A percentile compares a stretch with the other conserved stretches of the same genome.
These are phyloP conservation scores for Blastomyces gilchristii DNA, from an alignment of 2,329 filamentous ascomycete species.

Conservation along the genomic window DNA sequence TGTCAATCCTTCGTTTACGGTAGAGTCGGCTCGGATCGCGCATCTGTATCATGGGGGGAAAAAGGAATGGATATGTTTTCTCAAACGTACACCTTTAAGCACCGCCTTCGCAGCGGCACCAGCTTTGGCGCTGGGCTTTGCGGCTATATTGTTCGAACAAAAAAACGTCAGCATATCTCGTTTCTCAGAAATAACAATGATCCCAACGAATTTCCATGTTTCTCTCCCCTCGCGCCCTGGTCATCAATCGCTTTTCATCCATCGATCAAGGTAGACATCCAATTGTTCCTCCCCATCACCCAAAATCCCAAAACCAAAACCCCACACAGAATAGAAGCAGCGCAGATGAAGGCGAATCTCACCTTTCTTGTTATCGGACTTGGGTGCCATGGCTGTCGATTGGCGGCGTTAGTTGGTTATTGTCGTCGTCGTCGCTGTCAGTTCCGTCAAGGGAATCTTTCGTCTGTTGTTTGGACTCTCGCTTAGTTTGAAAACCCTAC, in stretches of 20 bases:
- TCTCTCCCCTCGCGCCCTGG: background rate
- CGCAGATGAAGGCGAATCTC: constrained; percentile 14
- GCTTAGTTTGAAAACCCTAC: constrained; percentile 18
- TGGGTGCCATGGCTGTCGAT: constrained; percentile 41
- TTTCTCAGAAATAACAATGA: constrained; percentile 3
- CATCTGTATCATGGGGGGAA: background rate
- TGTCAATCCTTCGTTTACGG: background rate
- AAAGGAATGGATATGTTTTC: background rate
- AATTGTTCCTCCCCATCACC: background rate
- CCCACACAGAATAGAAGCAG: background rate
- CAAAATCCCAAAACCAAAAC: background rate
- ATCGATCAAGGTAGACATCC: background rate
- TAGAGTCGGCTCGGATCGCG: background rate
- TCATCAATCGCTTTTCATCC: background rate
- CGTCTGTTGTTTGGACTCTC: constrained; percentile 7
- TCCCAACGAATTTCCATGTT: background rate
- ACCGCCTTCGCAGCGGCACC: constrained; percentile 90
- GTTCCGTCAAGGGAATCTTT: background rate
- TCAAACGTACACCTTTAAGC: constrained; percentile 76
- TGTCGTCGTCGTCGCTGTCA: constrained; percentile 22
- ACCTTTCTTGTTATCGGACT: constrained; percentile 39
- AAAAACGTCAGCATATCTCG: constrained; percentile 21
- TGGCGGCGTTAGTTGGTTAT: constrained; percentile 33
- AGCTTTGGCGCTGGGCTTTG: constrained; percentile 66
- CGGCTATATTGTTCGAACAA: constrained; percentile 22